Evolutionary conservation across 2,329 filamentous ascomycete species (phyloP).

Genomic region (Thermomyces lanuginosus): DNA sequence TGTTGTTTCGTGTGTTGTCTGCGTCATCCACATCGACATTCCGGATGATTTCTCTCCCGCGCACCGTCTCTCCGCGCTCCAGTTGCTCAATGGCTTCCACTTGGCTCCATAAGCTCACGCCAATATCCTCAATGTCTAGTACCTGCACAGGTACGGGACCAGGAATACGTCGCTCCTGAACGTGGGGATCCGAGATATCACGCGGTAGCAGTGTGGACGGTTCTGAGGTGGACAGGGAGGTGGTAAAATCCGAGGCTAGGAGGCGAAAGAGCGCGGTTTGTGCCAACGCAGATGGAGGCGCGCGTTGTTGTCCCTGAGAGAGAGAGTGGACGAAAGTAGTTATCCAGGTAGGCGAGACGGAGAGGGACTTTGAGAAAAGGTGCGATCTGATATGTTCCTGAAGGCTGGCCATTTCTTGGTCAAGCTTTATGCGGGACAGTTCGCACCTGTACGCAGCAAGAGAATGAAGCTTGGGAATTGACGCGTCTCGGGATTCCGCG

Average conservation of each 20-base stretch:
- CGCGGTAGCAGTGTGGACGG: constrained; percentile 36
- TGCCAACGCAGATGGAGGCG: constrained; percentile 52
- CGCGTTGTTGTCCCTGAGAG: constrained; percentile 34
- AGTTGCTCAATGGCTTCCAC: constrained; percentile 51
- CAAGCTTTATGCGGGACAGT: no score
- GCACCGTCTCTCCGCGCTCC: constrained; percentile 34
- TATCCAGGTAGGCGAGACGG: constrained; percentile 47
- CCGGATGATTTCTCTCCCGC: constrained; percentile 66
- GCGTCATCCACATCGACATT: constrained; percentile 42
- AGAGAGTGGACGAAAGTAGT: constrained; percentile 42
- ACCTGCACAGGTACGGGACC: constrained; percentile 62
- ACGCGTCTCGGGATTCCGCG: no score
- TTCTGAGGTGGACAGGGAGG: constrained; percentile 38
- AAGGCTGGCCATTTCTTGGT: constrained; percentile 13
- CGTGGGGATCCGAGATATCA: constrained; percentile 37
- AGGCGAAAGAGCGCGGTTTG: constrained; percentile 70
- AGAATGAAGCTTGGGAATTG: no score
- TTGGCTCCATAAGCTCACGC: constrained; percentile 67
- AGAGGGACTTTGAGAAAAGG: constrained; percentile 38
- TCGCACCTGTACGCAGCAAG: no score
- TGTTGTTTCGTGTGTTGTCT: constrained; percentile 5
- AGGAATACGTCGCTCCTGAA: constrained; percentile 40
- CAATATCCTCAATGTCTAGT: constrained; percentile 70
- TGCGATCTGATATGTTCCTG: constrained; percentile 33
- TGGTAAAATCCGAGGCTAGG: constrained; percentile 59